These are phyloP conservation scores for Biscogniauxia mediterranea DNA, from an alignment of 2,329 filamentous ascomycete genomes.

Conservation along the genomic window DNA sequence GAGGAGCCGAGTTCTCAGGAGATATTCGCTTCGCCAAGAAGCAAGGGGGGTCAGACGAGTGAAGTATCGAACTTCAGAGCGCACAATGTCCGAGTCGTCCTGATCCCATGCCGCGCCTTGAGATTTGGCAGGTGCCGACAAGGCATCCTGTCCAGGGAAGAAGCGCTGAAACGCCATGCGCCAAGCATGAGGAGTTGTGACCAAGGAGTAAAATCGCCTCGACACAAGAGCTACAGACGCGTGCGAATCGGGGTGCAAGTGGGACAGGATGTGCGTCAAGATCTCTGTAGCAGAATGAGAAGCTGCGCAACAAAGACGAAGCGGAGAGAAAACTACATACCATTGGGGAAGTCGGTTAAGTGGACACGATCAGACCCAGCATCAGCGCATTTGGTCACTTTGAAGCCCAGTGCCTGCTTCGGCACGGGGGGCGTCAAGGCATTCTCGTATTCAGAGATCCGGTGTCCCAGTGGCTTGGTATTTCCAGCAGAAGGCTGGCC, in stretches of 20 bases:
- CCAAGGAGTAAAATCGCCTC: conserved; percentile 78
- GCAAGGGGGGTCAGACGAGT: conserved; percentile 76
- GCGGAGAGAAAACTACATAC: conserved; percentile 47
- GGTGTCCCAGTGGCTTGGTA: conserved; percentile 44
- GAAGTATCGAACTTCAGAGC: conserved; percentile 76
- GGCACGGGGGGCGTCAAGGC: conserved; percentile 48
- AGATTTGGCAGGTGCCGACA: conserved; percentile 39
- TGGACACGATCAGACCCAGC: conserved; percentile 40
- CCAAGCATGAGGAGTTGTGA: conserved; percentile 93
- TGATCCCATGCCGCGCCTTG: conserved; percentile 41
- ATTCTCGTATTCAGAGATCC: conserved; percentile 61
- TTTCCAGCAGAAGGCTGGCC: conserved; percentile 26
- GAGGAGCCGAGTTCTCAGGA: conserved; percentile 79
- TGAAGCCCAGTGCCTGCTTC: conserved; percentile 52
- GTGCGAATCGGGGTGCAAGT: conserved; percentile 82
- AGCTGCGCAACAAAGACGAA: conserved; percentile 13
- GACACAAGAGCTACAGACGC: conserved; percentile 82
- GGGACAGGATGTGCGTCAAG: conserved; percentile 84
- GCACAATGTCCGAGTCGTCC: conserved; percentile 53
- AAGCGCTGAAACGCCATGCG: conserved; percentile 86
- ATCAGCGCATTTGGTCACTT: conserved; percentile 50
- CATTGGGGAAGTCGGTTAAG: conserved; percentile 72
- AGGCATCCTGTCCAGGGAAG: conserved; percentile 73
- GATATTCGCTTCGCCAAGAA: conserved; percentile 97
- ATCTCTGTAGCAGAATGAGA: conserved; percentile 63